A percentile compares a stretch with the other conserved stretches of the same genome.
Conservation (phyloP, 495 filamentous ascomycete genomes). For the Hypoxylon crocopeplum region DNA sequence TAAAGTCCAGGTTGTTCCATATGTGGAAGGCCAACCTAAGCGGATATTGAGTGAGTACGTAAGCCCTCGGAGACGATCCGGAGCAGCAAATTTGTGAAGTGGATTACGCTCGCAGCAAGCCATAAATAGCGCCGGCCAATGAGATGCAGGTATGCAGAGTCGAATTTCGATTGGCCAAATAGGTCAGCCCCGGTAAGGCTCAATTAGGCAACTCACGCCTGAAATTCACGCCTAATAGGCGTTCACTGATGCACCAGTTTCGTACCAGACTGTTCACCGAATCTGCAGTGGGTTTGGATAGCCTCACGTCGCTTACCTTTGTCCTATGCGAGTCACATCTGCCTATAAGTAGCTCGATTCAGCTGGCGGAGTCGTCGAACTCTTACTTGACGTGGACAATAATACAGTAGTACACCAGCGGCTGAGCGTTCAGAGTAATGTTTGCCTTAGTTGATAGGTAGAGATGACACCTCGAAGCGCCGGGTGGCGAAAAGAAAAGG, state of each 20-base stretch:
- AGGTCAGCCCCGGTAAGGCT: background rate
- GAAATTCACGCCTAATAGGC: background rate
- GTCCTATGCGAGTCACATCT: background rate
- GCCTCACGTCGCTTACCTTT: background rate
- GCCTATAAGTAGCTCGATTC: background rate
- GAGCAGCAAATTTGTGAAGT: background rate
- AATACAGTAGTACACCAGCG: too few species aligned
- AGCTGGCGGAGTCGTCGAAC: too few species aligned
- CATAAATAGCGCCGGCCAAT: slow-evolving; percentile 5
- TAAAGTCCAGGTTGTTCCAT: background rate
- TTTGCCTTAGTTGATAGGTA: too few species aligned
- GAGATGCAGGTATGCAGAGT: background rate
- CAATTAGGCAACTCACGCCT: too few species aligned
- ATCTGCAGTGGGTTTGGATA: background rate
- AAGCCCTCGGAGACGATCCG: slow-evolving; percentile 8
- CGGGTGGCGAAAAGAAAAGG: too few species aligned
- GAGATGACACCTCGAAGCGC: too few species aligned
- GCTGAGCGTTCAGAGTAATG: too few species aligned
- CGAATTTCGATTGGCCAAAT: slow-evolving; percentile 2
- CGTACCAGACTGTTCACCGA: background rate
- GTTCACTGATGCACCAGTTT: background rate
- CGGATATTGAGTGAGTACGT: slow-evolving; percentile 19
- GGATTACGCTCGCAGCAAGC: too few species aligned
- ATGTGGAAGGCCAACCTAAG: background rate
- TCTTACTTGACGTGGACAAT: too few species aligned